Conservation (phyloP, 495 filamentous ascomycete species). For the Podospora appendiculata region DNA sequence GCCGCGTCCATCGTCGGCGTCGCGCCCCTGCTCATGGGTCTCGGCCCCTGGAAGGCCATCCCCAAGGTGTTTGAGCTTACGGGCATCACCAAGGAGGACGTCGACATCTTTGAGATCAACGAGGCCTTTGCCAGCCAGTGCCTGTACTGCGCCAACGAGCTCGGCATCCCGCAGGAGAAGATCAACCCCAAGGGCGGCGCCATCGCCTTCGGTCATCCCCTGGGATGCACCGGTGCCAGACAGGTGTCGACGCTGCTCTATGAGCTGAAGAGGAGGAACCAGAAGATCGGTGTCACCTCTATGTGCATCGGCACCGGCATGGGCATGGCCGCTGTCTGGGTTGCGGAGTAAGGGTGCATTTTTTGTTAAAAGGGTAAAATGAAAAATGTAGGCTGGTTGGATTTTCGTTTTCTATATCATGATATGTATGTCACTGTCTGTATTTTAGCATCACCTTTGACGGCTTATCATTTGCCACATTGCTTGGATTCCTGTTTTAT, state of each 20-base stretch:
- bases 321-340: constrained; percentile 86
- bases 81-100: constrained; percentile 78
- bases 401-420: not conserved
- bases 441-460: not conserved
- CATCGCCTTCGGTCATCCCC: constrained; percentile 96
- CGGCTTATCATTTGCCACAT: not conserved
- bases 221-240: constrained; percentile 88
- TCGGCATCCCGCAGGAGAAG: constrained; percentile 71
- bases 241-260: constrained; percentile 89
- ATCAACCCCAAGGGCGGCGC: constrained; percentile 97
- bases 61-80: constrained; percentile 83
- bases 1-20: constrained; percentile 80
- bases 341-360: constrained; percentile 37
- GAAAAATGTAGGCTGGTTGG: constrained; percentile 5
- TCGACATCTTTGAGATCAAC: constrained; percentile 98
- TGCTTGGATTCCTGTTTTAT: not conserved
- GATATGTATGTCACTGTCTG: not conserved
- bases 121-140: constrained; percentile 97
- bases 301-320: constrained; percentile 86
- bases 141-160: constrained; percentile 85
- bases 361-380: not conserved
- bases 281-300: constrained; percentile 84
- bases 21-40: constrained; percentile 87
- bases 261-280: constrained; percentile 71
- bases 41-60: constrained; percentile 94